Evolutionary conservation across 768 basidiomycete genomes (phyloP).

Genomic region (Tylopilus plumbeoviolaceoides): DNA sequence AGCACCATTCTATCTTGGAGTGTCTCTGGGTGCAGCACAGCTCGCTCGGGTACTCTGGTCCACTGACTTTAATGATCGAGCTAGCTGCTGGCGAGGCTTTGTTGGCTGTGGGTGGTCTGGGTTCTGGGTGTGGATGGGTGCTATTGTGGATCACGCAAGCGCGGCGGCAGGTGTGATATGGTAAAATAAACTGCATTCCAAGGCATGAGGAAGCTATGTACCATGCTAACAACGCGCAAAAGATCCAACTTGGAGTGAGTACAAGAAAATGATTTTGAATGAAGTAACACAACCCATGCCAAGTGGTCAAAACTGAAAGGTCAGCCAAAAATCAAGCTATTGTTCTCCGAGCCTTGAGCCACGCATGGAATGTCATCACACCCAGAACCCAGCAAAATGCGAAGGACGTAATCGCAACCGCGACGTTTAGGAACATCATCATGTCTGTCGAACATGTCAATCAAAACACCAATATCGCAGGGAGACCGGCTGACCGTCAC

Average conservation of each 20-base stretch:
- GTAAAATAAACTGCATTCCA: not conserved
- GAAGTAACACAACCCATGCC: not conserved
- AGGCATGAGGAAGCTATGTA: not conserved
- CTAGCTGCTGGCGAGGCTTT: conserved; percentile 90
- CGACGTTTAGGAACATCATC: conserved; percentile 86
- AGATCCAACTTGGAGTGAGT: not conserved
- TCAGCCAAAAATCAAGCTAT: conserved; percentile 7
- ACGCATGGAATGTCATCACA: conserved; percentile 79
- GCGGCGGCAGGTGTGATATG: conserved; percentile 12
- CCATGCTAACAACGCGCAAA: not conserved
- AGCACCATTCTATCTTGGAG: conserved; percentile 73
- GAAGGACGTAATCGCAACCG: conserved; percentile 82
- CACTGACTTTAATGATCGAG: conserved; percentile 72
- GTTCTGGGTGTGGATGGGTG: conserved; percentile 83
- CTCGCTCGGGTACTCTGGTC: conserved; percentile 69
- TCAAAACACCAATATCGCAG: conserved; percentile 3
- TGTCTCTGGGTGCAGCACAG: conserved; percentile 69
- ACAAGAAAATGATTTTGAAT: not conserved
- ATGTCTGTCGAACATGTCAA: conserved; percentile 46
- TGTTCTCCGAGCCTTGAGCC: conserved; percentile 51
- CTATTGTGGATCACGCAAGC: conserved; percentile 60
- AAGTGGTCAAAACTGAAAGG: not conserved
- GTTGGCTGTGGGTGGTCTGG: conserved; percentile 85
- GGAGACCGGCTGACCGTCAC: conserved; percentile 57
- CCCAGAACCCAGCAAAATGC: conserved; percentile 81